Conservation (phyloP, 2,329 filamentous ascomycete genomes). For the Colletotrichum karsti region DNA sequence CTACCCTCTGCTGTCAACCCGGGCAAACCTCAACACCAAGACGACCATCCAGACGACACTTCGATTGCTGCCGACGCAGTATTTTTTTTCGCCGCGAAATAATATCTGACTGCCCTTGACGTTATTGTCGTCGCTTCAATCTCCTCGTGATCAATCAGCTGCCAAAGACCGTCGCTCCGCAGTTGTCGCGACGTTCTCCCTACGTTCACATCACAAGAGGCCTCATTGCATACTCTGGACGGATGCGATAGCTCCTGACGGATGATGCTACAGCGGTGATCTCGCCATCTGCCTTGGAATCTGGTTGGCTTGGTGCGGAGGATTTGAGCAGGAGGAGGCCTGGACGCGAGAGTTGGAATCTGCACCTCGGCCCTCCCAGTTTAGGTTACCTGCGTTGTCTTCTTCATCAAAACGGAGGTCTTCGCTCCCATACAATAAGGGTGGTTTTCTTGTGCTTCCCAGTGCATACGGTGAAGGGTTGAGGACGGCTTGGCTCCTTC, state of each 20-base stretch:
- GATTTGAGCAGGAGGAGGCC: constrained; percentile 26
- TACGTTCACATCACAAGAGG: constrained; percentile 6
- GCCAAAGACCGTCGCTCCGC: constrained; percentile 6
- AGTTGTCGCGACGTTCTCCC: constrained; percentile 7
- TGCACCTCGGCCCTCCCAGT: constrained; percentile 24
- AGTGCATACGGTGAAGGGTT: constrained; percentile 22
- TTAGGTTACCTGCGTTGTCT: constrained; percentile 26
- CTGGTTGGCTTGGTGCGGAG: constrained; percentile 26
- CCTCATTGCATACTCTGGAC: background rate
- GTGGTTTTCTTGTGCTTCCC: constrained; percentile 27
- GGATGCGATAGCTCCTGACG: constrained; percentile 19
- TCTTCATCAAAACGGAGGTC: constrained; percentile 7
- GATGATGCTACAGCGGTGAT: constrained; percentile 22
- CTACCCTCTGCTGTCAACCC: background rate
- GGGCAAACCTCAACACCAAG: background rate
- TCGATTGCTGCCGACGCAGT: background rate
- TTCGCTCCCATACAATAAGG: constrained; percentile 24
- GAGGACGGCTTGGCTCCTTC: constrained; percentile 13
- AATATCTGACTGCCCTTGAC: background rate
- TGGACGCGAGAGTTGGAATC: constrained; percentile 26
- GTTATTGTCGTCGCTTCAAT: background rate
- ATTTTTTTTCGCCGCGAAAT: background rate
- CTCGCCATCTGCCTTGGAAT: constrained; percentile 26
- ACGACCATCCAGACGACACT: background rate
- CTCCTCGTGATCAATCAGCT: constrained; percentile 16